Conservation (phyloP, 1,284 basidiomycete species). For the Trametes pubescens region DNA sequence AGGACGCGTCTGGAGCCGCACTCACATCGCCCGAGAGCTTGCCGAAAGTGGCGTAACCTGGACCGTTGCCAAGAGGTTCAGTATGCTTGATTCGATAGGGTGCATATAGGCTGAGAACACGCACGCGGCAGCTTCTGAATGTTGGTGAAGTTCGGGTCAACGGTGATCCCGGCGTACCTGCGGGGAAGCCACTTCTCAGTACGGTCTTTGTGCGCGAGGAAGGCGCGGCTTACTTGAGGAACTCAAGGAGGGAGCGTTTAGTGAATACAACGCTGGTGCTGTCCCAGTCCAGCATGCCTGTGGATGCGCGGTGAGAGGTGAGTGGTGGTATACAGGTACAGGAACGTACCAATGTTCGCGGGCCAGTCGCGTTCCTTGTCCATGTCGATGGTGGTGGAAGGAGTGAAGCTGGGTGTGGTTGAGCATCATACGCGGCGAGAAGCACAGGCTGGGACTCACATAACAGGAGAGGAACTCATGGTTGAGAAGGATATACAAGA, state of each 20-base stretch:
- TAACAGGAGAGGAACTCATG: constrained; percentile 17
- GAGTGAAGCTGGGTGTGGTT: constrained; percentile 59
- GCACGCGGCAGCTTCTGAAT: constrained; percentile 76
- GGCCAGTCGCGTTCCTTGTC: constrained; percentile 76
- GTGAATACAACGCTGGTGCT: constrained; percentile 75
- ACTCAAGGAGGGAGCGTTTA: constrained; percentile 74
- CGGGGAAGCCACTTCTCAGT: constrained; percentile 35
- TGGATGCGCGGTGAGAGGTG: constrained; percentile 6
- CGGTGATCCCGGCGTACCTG: constrained; percentile 71
- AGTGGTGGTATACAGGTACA: background rate
- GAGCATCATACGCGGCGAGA: background rate
- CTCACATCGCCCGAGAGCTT: constrained; percentile 43
- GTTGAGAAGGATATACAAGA: constrained; percentile 2
- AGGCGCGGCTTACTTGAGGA: constrained; percentile 63
- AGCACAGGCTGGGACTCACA: background rate
- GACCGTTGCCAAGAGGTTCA: background rate
- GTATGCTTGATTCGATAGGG: background rate
- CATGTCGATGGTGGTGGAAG: constrained; percentile 59
- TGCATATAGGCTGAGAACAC: constrained; percentile 26
- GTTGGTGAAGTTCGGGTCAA: constrained; percentile 75
- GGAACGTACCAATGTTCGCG: constrained; percentile 60
- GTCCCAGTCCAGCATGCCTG: constrained; percentile 83
- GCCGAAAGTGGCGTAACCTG: constrained; percentile 69
- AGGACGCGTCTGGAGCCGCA: constrained; percentile 21
- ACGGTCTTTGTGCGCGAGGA: background rate